Evolutionary conservation across 2,329 filamentous ascomycete species (phyloP).

Genomic region (Ophiostoma sp.): DNA sequence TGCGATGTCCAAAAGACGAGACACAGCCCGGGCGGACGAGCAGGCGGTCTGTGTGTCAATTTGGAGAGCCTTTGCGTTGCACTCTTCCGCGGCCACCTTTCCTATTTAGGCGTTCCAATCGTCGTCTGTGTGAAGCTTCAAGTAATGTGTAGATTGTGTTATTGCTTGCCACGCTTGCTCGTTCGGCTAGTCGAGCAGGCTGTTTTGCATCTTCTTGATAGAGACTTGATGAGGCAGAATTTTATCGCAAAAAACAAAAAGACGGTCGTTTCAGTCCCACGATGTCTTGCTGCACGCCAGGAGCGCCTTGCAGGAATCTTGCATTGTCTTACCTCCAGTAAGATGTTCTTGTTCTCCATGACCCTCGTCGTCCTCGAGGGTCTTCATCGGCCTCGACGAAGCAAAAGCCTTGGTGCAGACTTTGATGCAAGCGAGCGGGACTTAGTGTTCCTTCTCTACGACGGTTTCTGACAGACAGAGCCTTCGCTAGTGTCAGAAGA

Average conservation of each 20-base stretch:
- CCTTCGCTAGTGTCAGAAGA: not conserved
- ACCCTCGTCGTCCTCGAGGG: not conserved
- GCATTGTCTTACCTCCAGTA: not conserved
- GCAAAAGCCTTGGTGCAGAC: not conserved
- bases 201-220: not conserved
- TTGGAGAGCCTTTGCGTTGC: not conserved
- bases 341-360: not conserved
- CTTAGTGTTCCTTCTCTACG: not conserved
- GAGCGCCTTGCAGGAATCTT: conserved; percentile 14
- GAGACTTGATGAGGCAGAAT: no score
- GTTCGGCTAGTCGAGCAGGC: not conserved
- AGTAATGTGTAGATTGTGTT: no score
- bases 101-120: not conserved
- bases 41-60: conserved; percentile 6
- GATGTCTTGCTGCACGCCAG: not conserved
- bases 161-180: not conserved
- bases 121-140: not conserved
- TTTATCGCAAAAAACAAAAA: not conserved
- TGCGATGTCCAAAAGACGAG: not conserved
- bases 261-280: not conserved
- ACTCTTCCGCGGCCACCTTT: not conserved
- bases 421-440: conserved; percentile 11
- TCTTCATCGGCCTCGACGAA: not conserved
- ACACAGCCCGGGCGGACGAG: conserved; percentile 1
- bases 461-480: not conserved